Percentiles rank a stretch among this genome's conserved stretches.
Evolutionary conservation across 2,329 filamentous ascomycete genomes (phyloP).

Genomic region (Annulohypoxylon truncatum): DNA sequence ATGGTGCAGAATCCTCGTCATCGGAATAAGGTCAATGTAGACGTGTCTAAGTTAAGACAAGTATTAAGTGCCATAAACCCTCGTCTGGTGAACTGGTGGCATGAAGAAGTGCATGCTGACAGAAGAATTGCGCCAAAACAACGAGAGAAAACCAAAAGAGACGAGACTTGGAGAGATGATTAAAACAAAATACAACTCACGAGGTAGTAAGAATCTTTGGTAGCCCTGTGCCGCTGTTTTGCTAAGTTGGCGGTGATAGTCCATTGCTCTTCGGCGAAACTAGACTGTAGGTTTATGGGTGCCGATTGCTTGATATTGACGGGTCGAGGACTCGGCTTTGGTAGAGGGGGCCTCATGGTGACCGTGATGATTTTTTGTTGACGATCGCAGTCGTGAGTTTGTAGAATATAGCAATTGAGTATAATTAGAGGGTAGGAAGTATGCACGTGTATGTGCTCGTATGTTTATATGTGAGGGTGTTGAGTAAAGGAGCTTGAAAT

Average conservation of each 20-base stretch:
- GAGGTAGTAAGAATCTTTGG: conserved; percentile 68
- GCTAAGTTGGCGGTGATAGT: conserved; percentile 62
- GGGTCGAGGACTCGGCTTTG: conserved; percentile 17
- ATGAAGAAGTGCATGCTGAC: neutral
- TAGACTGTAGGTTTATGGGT: conserved; percentile 62
- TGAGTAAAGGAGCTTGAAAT: neutral
- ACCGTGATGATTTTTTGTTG: neutral
- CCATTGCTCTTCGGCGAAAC: conserved; percentile 68
- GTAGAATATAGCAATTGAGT: neutral
- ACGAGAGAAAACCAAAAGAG: conserved; percentile 3
- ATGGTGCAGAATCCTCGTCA: neutral
- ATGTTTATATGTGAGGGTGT: neutral
- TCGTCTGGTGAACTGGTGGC: neutral
- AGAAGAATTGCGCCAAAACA: neutral
- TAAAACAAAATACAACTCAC: conserved; percentile 49
- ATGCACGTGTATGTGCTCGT: neutral
- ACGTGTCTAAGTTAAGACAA: neutral
- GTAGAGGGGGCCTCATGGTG: conserved; percentile 29
- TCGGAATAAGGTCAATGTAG: neutral
- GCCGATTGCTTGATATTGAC: conserved; percentile 32
- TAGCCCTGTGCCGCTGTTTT: conserved; percentile 61
- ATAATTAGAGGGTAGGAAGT: too few species aligned
- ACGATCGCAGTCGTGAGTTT: neutral
- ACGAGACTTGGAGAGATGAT: neutral
- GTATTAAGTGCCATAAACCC: neutral